Evolutionary conservation across 805 yeast genomes (phyloP), one percentile per base, ranked within the genome.

Genomic region (Monosporozyma siamensis): DNA sequence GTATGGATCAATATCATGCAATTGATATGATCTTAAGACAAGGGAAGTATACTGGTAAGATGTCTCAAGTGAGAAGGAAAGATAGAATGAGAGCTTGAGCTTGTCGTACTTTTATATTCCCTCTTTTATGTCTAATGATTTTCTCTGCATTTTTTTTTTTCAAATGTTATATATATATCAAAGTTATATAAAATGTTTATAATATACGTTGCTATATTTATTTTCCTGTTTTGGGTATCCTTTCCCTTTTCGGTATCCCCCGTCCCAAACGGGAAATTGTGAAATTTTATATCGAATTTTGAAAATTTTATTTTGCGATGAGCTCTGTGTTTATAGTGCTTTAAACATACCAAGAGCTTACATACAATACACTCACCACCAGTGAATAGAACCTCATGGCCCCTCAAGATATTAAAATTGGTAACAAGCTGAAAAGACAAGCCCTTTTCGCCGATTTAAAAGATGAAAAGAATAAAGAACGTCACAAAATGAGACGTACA

Each of bases 341-440:
- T 11, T 4, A 4, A 4, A 20, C 4, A 18, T 4, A 12, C 12
- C 17, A 5, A 29, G 17, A 29, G n/a, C n/a, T 10, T 18, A 12
- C 8, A 14, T 9, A 11, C n/a, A 20, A 22, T 11, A 23, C 18
- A 18, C 10, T 6, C n/a, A 37, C 18, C 12, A 34, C n/a, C 24
- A 34, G n/a, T n/a, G n/a, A n/a, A n/a, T n/a, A n/a, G n/a, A n/a
- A n/a, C n/a, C n/a, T n/a, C 35, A 55, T 64, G 54, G 69, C 66
- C 12, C 59, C 58, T 8, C 70, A 70, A 34, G 69, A 56, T 46
- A 61, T 69, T 21, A 69, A 68, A 44, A 78, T 87, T 44, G 78
- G 75, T 59, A 89, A 88, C 63, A 89, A 86, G 65, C 77, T 78
- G 59, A 77, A 77, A 54, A 75, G 97, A 50, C 92, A 85, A 60